Evolutionary conservation across 805 yeast genomes (phyloP).

Genomic region (Yamadazyma sp.): DNA sequence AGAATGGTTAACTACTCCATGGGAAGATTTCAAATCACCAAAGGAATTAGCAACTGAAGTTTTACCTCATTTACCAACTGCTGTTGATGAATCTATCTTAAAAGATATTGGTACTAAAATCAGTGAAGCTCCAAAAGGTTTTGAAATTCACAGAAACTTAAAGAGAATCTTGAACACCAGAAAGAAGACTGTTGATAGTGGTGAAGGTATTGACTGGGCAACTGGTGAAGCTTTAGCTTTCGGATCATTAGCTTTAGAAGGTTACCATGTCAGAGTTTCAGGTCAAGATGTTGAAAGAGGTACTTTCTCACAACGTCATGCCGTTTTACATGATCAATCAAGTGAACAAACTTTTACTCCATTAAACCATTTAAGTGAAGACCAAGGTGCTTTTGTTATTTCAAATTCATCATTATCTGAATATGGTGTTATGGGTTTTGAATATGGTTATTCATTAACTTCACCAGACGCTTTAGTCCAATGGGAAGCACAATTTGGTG

Average conservation of each 20-base stretch:
- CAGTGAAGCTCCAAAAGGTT: conserved; percentile 82
- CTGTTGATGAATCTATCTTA: conserved; percentile 66
- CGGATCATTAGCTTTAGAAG: conserved; percentile 89
- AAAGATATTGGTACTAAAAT: conserved; percentile 75
- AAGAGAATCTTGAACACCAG: conserved; percentile 90
- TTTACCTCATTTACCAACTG: conserved; percentile 95
- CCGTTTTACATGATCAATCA: conserved; percentile 94
- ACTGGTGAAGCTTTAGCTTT: conserved; percentile 99
- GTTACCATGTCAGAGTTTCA: conserved; percentile 93
- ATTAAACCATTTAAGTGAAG: conserved; percentile 70
- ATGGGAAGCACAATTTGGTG: conserved; percentile 99
- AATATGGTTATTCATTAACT: conserved; percentile 96
- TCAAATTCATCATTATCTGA: conserved; percentile 95
- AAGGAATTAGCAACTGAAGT: conserved; percentile 94
- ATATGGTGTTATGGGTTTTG: conserved; percentile 99
- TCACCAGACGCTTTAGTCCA: conserved; percentile 95
- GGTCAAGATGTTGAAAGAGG: conserved; percentile 99
- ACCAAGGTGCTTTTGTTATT: conserved; percentile 83
- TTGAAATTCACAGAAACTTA: conserved; percentile 90
- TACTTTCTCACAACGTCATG: conserved; percentile 99
- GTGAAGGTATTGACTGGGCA: conserved; percentile 98
- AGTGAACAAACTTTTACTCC: conserved; percentile 84
- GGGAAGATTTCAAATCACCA: conserved; percentile 99
- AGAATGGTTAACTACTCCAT: conserved; percentile 98
- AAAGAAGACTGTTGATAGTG: conserved; percentile 79